Base-by-base conservation (phyloP, 768 basidiomycete species). In the Rubroboletus pulcherrimus region DNA sequence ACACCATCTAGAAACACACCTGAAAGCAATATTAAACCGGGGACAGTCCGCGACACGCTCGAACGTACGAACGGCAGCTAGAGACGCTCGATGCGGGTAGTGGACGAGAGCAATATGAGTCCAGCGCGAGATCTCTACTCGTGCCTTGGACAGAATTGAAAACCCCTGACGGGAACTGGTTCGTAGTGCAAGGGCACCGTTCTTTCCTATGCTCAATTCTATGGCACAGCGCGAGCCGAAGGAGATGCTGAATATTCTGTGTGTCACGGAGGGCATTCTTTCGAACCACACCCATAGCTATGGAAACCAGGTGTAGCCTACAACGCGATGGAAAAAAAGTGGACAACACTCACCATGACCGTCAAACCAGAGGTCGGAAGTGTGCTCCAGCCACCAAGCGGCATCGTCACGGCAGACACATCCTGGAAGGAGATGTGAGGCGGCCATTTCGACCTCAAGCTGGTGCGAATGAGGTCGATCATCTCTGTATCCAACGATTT, bases 1-100 rank as follows among this genome's bases (percentile, higher is more conserved):
- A 78, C 76, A 11, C 91, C 91, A 61, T 93, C 90, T 10, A 91
- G 58, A 61, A 89, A 93, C 0, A 93, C 61, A 5, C 88, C 89
- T 91, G 47, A 46, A 47, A 56, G 24, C 58, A 50, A 17, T 26
- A 21, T 51, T 26, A 58, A 59, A 44, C 35, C 10, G 26, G 46
- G 34, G 11, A 44, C 34, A 14, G 29, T 5, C 8, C 7, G 24
- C 4, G 38, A 39, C 44, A 51, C 15, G 39, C n/a, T 10, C 30
- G 4, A 50, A 72, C 81, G 60, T 68, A 88, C 89, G 82, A 53
- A 89, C 75, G 47, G 78, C 81, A 0, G 87, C 82, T 51, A 78
- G 79, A 5, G 79, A 74, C 7, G 74, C 70, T 44, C 77, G 74
- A 55, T 82, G 79, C 0, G 86, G 82, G 64, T 89, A 77, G 63